phyloP scores from a whole-genome alignment of 768 basidiomycete species.

The Boletus insuetus region DNA sequence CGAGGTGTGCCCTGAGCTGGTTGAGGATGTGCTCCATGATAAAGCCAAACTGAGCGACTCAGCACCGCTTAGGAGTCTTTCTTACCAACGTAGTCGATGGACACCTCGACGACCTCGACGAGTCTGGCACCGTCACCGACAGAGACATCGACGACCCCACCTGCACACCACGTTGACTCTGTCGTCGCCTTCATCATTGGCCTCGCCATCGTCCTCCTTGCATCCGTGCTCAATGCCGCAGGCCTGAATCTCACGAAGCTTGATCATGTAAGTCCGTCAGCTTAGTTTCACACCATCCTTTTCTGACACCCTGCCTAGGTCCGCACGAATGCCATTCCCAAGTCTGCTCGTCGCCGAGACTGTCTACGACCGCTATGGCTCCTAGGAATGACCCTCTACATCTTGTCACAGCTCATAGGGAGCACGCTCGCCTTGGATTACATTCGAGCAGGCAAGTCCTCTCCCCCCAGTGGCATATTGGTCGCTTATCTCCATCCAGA shows the following conservation, averaged over 20 bases:
- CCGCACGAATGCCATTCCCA: constrained; percentile 72
- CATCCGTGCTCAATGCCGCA: constrained; percentile 84
- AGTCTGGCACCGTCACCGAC: constrained; percentile 13
- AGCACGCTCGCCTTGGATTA: constrained; percentile 85
- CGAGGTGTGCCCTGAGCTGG: constrained; percentile 18
- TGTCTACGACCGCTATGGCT: constrained; percentile 88
- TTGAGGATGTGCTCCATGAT: constrained; percentile 29
- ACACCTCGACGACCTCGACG: constrained; percentile 20
- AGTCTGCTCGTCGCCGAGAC: constrained; percentile 67
- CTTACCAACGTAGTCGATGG: constrained; percentile 15
- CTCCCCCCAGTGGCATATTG: background rate
- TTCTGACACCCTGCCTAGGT: constrained; percentile 42
- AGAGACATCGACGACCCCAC: constrained; percentile 18
- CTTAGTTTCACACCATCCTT: background rate
- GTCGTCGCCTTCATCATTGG: constrained; percentile 80
- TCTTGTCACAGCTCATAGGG: constrained; percentile 84
- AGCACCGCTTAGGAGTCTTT: constrained; percentile 20
- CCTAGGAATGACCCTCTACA: constrained; percentile 91
- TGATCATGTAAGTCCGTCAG: constrained; percentile 65
- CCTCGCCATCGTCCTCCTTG: constrained; percentile 77
- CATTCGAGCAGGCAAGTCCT: constrained; percentile 70
- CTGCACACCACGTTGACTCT: constrained; percentile 48
- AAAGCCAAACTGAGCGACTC: background rate
- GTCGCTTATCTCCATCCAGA: constrained; percentile 42
- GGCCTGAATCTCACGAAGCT: constrained; percentile 95